These are phyloP conservation scores for Chaetomiaceae sp. DNA, from an alignment of 2,329 filamentous ascomycete genomes.

Conservation along the genomic window DNA sequence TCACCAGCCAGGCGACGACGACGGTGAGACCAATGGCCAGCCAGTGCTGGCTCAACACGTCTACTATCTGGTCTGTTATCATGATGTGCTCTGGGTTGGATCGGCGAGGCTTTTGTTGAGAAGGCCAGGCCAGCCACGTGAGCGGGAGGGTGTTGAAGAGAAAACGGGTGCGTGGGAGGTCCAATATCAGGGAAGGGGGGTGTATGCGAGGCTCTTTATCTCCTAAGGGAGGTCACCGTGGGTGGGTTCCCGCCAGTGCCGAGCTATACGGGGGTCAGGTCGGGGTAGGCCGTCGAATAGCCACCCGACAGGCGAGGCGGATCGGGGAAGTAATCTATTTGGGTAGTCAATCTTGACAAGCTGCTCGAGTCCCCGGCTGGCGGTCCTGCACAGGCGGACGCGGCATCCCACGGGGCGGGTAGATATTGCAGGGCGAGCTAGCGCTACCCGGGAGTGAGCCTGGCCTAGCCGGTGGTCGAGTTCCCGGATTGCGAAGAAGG, in stretches of 20 bases:
- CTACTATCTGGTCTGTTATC: slow-evolving; percentile 34
- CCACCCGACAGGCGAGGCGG: slow-evolving; percentile 3
- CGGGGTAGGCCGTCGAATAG: slow-evolving; percentile 17
- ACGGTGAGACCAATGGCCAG: slow-evolving; percentile 32
- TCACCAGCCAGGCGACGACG: slow-evolving; percentile 40
- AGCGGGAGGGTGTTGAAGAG: slow-evolving; percentile 16
- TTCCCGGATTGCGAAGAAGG: slow-evolving; percentile 9
- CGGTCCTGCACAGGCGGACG: slow-evolving; percentile 18
- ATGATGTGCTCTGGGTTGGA: slow-evolving; percentile 23
- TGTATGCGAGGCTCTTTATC: slow-evolving; percentile 15
- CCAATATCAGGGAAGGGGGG: slow-evolving; percentile 1
- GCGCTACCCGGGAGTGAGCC: not conserved
- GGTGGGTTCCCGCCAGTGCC: slow-evolving; percentile 19
- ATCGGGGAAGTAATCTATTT: slow-evolving; percentile 13
- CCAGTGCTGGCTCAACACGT: slow-evolving; percentile 42
- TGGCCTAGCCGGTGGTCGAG: not conserved
- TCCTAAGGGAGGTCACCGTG: not conserved
- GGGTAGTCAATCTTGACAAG: slow-evolving; percentile 1
- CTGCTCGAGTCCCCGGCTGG: slow-evolving; percentile 15
- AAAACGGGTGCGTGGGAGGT: slow-evolving; percentile 6
- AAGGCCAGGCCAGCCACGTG: slow-evolving; percentile 10
- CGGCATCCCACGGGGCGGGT: slow-evolving; percentile 16
- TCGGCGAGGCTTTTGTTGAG: slow-evolving; percentile 18
- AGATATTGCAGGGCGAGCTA: slow-evolving; percentile 17
- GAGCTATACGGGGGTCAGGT: slow-evolving; percentile 13